Evolutionary conservation across 2,329 filamentous ascomycete species (phyloP).

Genomic region (Calonectria honghensis): DNA sequence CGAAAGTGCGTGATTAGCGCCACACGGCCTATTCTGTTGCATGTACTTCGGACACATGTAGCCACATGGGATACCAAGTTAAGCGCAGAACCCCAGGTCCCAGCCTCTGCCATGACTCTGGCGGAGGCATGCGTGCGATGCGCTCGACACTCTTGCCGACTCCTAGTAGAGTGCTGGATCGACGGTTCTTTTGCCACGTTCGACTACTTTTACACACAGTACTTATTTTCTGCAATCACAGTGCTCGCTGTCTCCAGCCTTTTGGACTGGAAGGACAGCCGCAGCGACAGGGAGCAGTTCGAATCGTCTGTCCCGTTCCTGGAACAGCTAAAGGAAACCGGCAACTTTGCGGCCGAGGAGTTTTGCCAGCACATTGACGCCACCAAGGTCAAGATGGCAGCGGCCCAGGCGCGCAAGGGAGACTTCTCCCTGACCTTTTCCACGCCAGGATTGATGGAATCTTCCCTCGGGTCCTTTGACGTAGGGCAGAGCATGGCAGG

Average conservation of each 20-base stretch:
- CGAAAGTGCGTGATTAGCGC: constrained; percentile 58
- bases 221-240: constrained; percentile 67
- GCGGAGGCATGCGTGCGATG: constrained; percentile 67
- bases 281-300: constrained; percentile 63
- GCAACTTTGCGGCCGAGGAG: constrained; percentile 64
- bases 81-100: constrained; percentile 51
- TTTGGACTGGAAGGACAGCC: constrained; percentile 55
- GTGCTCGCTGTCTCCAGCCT: constrained; percentile 67
- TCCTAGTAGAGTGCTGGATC: constrained; percentile 67
- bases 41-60: constrained; percentile 58
- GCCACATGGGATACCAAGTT: constrained; percentile 51
- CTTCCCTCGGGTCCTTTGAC: constrained; percentile 42
- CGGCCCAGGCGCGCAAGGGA: constrained; percentile 43
- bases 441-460: constrained; percentile 38
- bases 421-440: constrained; percentile 39
- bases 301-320: constrained; percentile 62
- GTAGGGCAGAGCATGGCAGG: constrained; percentile 39
- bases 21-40: constrained; percentile 59
- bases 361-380: constrained; percentile 64
- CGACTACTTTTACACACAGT: constrained; percentile 68
- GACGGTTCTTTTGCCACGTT: constrained; percentile 67
- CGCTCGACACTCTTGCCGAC: constrained; percentile 64
- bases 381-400: constrained; percentile 56
- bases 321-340: constrained; percentile 61
- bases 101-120: constrained; percentile 60